Conservation (phyloP, 164 flowering plant genomes). For the Pachysandra terminalis region DNA sequence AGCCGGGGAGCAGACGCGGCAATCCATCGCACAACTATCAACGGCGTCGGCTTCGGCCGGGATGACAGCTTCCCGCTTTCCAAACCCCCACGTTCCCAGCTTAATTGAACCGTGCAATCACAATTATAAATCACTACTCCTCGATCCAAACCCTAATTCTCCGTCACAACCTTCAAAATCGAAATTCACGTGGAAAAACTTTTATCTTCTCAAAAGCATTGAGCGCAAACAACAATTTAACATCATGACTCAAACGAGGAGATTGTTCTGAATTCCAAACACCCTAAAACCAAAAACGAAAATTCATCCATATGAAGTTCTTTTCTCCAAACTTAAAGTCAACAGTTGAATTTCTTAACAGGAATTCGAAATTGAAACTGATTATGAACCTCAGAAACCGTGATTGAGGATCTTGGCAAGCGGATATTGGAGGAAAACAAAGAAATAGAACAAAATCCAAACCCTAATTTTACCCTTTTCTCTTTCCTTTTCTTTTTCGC, state of each 20-base stretch:
- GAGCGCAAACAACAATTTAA: too few relatives aligned
- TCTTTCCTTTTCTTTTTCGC: background rate
- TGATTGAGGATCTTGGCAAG: background rate
- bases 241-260: background rate
- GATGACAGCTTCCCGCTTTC: slow-evolving; percentile 1
- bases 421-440: background rate
- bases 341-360: background rate
- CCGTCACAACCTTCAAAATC: background rate
- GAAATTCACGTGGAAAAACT: background rate
- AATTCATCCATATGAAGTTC: background rate
- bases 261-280: background rate
- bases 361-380: background rate
- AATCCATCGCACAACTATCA: slow-evolving; percentile 33
- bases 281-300: background rate
- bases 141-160: slow-evolving; percentile 5
- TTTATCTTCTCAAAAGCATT: too few relatives aligned
- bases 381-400: background rate
- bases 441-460: background rate
- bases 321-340: background rate
- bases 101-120: slow-evolving; percentile 1
- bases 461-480: background rate
- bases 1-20: slow-evolving; percentile 28
- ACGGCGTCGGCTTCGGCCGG: slow-evolving; percentile 4
- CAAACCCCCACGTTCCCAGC: slow-evolving; percentile 23
- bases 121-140: background rate